Conservation (phyloP, 2,329 filamentous ascomycete genomes). For the Penicillium janthinellum region DNA sequence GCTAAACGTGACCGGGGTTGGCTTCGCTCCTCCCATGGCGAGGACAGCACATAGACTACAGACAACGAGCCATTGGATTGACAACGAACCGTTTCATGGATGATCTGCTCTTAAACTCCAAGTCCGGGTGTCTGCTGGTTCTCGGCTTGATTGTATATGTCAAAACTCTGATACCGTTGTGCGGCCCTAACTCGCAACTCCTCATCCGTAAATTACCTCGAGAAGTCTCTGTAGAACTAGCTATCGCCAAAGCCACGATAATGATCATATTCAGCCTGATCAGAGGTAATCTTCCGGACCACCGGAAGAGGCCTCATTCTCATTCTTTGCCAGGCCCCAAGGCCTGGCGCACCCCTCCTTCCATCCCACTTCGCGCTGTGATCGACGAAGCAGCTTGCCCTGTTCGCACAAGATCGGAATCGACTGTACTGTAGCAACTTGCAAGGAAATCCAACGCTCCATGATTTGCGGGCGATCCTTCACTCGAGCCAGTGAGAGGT, state of each 20-base stretch:
- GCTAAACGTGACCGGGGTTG: not conserved
- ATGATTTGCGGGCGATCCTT: not conserved
- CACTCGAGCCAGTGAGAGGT: not conserved
- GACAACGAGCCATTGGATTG: not conserved
- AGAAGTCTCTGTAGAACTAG: not conserved
- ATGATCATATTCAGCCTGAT: not conserved
- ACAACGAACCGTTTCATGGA: slow-evolving; percentile 18
- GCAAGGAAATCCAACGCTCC: not conserved
- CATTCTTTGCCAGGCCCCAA: not conserved
- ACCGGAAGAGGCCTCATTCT: not conserved
- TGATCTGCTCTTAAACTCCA: slow-evolving; percentile 12
- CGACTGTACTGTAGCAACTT: not conserved
- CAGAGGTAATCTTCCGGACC: not conserved
- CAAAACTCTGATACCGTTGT: slow-evolving; percentile 5
- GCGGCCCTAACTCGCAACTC: not conserved
- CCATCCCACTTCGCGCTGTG: not conserved
- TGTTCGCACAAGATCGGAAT: not conserved
- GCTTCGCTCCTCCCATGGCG: not conserved
- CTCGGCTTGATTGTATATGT: not conserved
- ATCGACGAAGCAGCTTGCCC: not conserved
- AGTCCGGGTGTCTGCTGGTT: slow-evolving; percentile 16
- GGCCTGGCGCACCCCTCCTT: not conserved
- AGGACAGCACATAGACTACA: not conserved
- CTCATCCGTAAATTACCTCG: too few species aligned
- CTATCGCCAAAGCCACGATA: not conserved